Percentiles rank a stretch among this genome's conserved stretches.
These are phyloP conservation scores for Erigeron canadensis DNA, from an alignment of 129 eudicot genomes.

Conservation along the genomic window DNA sequence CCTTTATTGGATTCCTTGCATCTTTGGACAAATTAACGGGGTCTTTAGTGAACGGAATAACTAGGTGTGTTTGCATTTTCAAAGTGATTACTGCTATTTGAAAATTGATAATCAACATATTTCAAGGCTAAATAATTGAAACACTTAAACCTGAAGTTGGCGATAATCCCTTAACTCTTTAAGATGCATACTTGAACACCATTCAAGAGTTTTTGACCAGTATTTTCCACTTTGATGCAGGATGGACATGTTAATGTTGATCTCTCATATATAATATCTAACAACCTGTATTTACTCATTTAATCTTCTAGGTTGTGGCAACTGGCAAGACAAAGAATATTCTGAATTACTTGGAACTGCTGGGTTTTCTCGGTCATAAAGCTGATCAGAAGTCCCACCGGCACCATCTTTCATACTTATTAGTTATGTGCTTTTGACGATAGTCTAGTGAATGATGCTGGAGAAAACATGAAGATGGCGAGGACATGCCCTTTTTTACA, in stretches of 20 bases:
- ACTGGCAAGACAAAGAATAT: slow-evolving; percentile 57
- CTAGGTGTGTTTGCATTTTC: too few species aligned
- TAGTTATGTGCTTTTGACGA: background rate
- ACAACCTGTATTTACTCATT: background rate
- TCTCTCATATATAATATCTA: background rate
- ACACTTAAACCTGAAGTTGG: background rate
- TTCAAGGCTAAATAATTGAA: background rate
- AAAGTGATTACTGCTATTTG: background rate
- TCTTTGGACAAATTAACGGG: too few species aligned
- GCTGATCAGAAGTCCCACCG: slow-evolving; percentile 10
- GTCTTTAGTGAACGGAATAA: too few species aligned
- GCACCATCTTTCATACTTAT: slow-evolving; percentile 4
- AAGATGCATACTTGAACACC: background rate
- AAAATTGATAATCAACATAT: background rate
- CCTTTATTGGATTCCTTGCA: too few species aligned
- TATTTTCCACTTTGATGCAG: background rate
- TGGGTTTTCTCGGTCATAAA: slow-evolving; percentile 40
- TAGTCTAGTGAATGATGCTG: slow-evolving; percentile 16
- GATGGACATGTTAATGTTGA: background rate
- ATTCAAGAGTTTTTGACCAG: background rate
- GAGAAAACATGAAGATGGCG: slow-evolving; percentile 24
- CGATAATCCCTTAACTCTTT: background rate
- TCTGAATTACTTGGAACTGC: slow-evolving; percentile 41
- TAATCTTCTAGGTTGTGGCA: slow-evolving; percentile 49
- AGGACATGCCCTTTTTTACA: background rate